phyloP scores from a whole-genome alignment of 2,329 filamentous ascomycete genomes.

The Leptoxyphium fumago region DNA sequence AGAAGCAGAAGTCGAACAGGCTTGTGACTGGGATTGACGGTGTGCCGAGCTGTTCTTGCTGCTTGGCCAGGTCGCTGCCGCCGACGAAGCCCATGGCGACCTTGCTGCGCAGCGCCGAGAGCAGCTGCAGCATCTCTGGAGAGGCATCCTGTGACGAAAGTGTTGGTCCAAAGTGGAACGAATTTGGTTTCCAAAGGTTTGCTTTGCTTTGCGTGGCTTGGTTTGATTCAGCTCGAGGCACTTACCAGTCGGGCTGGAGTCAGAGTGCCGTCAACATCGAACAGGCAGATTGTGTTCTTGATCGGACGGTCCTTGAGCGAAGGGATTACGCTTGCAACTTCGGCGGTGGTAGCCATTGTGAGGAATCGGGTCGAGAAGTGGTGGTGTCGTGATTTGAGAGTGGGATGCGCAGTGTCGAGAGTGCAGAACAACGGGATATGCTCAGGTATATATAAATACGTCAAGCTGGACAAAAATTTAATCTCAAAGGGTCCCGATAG shows the following conservation, averaged over 20 bases:
- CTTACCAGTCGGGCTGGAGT: constrained; percentile 65
- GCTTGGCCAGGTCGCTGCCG: constrained; percentile 81
- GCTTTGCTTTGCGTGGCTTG: neutral
- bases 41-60: constrained; percentile 85
- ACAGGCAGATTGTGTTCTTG: constrained; percentile 86
- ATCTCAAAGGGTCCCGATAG: too few relatives aligned
- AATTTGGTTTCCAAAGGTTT: constrained; percentile 1
- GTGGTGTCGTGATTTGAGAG: too few relatives aligned
- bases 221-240: constrained; percentile 4
- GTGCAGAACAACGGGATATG: too few relatives aligned
- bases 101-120: constrained; percentile 69
- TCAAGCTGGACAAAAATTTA: too few relatives aligned
- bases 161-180: neutral
- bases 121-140: constrained; percentile 69
- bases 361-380: neutral
- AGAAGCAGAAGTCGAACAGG: constrained; percentile 95
- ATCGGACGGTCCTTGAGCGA: constrained; percentile 70
- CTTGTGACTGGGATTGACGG: constrained; percentile 53
- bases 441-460: too few relatives aligned
- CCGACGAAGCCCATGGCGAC: constrained; percentile 85
- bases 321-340: constrained; percentile 42
- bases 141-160: constrained; percentile 41
- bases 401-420: too few relatives aligned
- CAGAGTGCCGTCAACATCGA: constrained; percentile 91
- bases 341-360: constrained; percentile 23